A percentile compares a stretch with the other conserved stretches of the same genome.
phyloP scores from a whole-genome alignment of 805 yeast genomes.

The Starmerella apicola region DNA sequence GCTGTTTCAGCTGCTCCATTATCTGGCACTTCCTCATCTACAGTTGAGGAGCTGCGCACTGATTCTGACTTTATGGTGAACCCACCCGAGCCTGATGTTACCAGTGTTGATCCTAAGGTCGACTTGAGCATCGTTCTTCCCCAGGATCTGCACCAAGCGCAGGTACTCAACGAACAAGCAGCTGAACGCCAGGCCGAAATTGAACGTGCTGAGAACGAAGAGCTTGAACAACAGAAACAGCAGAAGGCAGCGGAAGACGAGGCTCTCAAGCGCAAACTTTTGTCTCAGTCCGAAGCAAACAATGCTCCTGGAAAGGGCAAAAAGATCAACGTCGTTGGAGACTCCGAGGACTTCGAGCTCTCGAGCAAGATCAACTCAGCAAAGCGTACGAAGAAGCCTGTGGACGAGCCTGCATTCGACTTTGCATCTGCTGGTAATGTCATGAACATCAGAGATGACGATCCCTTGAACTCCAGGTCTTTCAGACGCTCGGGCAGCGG shows the following conservation, averaged over 20 bases:
- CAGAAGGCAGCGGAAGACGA: not conserved
- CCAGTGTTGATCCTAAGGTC: not conserved
- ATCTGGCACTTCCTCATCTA: not conserved
- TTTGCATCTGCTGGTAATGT: constrained; percentile 22
- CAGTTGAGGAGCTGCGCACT: not conserved
- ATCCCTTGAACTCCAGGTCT: constrained; percentile 1
- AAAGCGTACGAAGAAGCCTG: not conserved
- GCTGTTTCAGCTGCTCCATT: not conserved
- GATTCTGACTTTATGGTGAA: constrained; percentile 5
- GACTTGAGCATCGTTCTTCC: constrained; percentile 4
- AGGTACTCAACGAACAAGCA: constrained; percentile 1
- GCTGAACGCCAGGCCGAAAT: not conserved
- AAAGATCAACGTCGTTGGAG: constrained; percentile 16
- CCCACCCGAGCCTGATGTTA: not conserved
- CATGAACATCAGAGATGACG: constrained; percentile 14
- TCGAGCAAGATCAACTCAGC: not conserved
- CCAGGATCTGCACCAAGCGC: constrained; percentile 4
- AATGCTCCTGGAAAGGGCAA: constrained; percentile 3
- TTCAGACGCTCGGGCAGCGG: constrained; percentile 1
- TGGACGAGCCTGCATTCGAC: constrained; percentile 22
- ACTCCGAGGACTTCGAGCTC: constrained; percentile 14
- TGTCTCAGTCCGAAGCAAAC: not conserved
- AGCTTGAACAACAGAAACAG: not conserved
- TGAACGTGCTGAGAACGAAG: not conserved
- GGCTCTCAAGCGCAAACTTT: not conserved